Evolutionary conservation across 2,329 filamentous ascomycete species (phyloP).

Genomic region (Colletotrichum australisinense): DNA sequence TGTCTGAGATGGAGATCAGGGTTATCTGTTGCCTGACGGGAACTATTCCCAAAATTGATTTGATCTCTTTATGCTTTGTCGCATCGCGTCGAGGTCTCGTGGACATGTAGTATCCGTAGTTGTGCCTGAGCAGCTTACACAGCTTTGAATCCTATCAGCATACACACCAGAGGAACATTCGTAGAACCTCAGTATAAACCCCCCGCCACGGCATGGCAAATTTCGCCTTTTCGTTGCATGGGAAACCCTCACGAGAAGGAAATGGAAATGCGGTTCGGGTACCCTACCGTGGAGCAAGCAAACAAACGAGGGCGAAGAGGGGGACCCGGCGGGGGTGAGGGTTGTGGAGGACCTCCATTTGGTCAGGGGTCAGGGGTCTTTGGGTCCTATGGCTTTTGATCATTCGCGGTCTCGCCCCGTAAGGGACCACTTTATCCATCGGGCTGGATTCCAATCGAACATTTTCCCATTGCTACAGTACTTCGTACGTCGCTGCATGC

Average conservation of each 20-base stretch:
- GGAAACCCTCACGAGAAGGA: background rate
- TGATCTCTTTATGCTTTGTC: background rate
- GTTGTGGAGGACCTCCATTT: background rate
- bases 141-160: no score
- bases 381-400: background rate
- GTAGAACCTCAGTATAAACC: background rate
- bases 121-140: no score
- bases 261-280: background rate
- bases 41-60: conserved; percentile 1
- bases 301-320: background rate
- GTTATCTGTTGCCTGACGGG: background rate
- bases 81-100: background rate
- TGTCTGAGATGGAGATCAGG: background rate
- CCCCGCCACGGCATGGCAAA: background rate
- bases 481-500: background rate
- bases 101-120: background rate
- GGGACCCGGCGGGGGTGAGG: background rate
- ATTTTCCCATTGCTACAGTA: background rate
- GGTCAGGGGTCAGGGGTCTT: background rate
- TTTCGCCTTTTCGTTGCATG: background rate
- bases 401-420: conserved; percentile 1
- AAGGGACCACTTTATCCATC: background rate
- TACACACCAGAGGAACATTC: no score
- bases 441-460: background rate
- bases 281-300: background rate